phyloP scores from a whole-genome alignment of 768 basidiomycete genomes.

The Calvatia gigantea region DNA sequence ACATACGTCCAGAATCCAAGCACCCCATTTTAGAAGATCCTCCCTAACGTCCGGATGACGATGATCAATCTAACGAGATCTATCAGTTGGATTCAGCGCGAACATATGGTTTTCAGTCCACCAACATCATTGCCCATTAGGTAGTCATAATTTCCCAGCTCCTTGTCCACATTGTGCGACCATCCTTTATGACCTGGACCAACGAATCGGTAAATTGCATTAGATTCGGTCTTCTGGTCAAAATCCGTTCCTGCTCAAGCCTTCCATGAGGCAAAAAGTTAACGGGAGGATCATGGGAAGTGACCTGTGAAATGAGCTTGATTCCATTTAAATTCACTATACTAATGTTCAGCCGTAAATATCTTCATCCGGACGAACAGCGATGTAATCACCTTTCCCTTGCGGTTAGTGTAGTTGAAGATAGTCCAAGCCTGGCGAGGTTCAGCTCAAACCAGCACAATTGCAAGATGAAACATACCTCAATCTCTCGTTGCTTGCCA shows the following conservation, averaged over 20 bases:
- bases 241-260: slow-evolving; percentile 68
- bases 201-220: slow-evolving; percentile 70
- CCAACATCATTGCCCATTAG: slow-evolving; percentile 71
- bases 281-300: slow-evolving; percentile 6
- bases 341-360: slow-evolving; percentile 30
- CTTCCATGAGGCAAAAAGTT: neutral
- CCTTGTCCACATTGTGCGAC: slow-evolving; percentile 76
- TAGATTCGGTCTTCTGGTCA: slow-evolving; percentile 64
- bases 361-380: neutral
- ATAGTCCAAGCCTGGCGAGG: slow-evolving; percentile 72
- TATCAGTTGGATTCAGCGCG: neutral
- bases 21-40: slow-evolving; percentile 75
- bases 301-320: slow-evolving; percentile 78
- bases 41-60: slow-evolving; percentile 75
- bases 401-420: slow-evolving; percentile 80
- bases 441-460: neutral
- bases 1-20: slow-evolving; percentile 61
- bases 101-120: slow-evolving; percentile 8
- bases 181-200: slow-evolving; percentile 69
- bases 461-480: slow-evolving; percentile 37
- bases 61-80: slow-evolving; percentile 66
- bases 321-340: slow-evolving; percentile 70
- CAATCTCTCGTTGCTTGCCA: slow-evolving; percentile 60
- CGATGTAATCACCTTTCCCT: slow-evolving; percentile 49
- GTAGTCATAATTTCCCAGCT: slow-evolving; percentile 88